A percentile compares a stretch with the other conserved stretches of the same genome.
Conservation (phyloP, 495 filamentous ascomycete species). For the Neurospora sp. region DNA sequence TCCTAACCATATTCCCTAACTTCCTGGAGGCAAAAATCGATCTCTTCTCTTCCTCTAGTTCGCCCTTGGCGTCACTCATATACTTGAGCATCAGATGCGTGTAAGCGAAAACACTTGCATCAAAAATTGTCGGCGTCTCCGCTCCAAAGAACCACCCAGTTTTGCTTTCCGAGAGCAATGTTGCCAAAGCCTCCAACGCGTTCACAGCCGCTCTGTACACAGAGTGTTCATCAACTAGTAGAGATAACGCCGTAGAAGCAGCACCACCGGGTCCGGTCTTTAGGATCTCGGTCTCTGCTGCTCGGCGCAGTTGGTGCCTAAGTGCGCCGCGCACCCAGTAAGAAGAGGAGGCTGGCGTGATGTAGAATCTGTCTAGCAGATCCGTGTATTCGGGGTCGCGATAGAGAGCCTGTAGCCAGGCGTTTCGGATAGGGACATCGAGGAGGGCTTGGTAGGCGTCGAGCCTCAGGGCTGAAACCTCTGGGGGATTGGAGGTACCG, state of each 20-base stretch:
- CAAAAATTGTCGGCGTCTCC: conserved; percentile 59
- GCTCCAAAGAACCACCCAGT: conserved; percentile 30
- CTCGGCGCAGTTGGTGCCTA: conserved; percentile 54
- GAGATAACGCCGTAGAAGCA: neutral
- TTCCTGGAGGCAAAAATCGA: conserved; percentile 26
- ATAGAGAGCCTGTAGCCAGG: conserved; percentile 81
- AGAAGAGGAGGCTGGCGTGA: conserved; percentile 52
- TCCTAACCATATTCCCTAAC: conserved; percentile 38
- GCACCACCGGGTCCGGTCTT: conserved; percentile 38
- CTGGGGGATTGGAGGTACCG: conserved; percentile 2
- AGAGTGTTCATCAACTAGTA: conserved; percentile 44
- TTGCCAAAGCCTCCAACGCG: conserved; percentile 66
- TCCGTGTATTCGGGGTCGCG: conserved; percentile 51
- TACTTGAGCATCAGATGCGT: conserved; percentile 60
- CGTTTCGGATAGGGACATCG: conserved; percentile 71
- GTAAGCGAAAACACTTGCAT: conserved; percentile 84
- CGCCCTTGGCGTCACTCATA: neutral
- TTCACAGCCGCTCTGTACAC: conserved; percentile 59
- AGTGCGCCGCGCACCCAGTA: conserved; percentile 50
- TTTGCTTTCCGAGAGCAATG: conserved; percentile 50
- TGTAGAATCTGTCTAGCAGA: conserved; percentile 61
- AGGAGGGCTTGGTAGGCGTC: conserved; percentile 76
- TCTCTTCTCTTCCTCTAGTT: conserved; percentile 18
- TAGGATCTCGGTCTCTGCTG: conserved; percentile 63
- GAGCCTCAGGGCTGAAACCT: conserved; percentile 32